Base-by-base conservation (phyloP, 805 yeast genomes). In the Hermanozyma aechmeae region DNA sequence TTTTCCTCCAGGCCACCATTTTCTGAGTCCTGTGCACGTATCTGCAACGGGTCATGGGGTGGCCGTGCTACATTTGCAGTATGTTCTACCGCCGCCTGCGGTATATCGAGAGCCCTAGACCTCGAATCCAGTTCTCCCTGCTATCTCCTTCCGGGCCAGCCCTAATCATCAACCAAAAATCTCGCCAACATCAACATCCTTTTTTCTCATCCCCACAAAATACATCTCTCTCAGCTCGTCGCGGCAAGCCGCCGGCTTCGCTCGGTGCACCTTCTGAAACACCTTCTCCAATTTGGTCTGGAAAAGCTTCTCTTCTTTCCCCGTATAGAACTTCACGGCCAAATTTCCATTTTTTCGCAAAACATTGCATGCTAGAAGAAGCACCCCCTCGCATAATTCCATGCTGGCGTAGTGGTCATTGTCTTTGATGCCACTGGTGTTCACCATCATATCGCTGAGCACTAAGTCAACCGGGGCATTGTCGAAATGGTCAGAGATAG, bases 371-470 rank as follows among this genome's bases (percentile, higher is more conserved):
- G 93, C 79, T 28, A 87, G 66, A 5, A 83, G 65, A 29, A 92
- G 52, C 0, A 95, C 96, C 0, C 96, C 96, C 43, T 84, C 92
- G 52, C 96, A 89, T 16, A 89, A 59, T 47, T 87, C 87, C 83
- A 92, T 79, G 36, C 95, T 85, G 40, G 73, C 74, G 10, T 69
- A 58, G 54, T 89, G 97, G 51, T 89, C 98, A 38, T 73, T 72
- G 23, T 80, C 75, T 7, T 77, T 71, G 23, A 83, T 57, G 4
- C 98, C 97, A 10, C 86, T 65, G 4, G 96, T 84, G 48, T 89
- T 89, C 27, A 85, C 82, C 82, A 89, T 80, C 97, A 96, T 89
- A 58, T 64, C 63, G 50, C 76, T 80, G 26, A 95, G 75, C 31
- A 70, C 71, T 24, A 61, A 41, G 34, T 65, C 64, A 6, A 55